These are phyloP conservation scores for Neoboletus subvelutipes DNA, from an alignment of 768 basidiomycete species.

Conservation along the genomic window DNA sequence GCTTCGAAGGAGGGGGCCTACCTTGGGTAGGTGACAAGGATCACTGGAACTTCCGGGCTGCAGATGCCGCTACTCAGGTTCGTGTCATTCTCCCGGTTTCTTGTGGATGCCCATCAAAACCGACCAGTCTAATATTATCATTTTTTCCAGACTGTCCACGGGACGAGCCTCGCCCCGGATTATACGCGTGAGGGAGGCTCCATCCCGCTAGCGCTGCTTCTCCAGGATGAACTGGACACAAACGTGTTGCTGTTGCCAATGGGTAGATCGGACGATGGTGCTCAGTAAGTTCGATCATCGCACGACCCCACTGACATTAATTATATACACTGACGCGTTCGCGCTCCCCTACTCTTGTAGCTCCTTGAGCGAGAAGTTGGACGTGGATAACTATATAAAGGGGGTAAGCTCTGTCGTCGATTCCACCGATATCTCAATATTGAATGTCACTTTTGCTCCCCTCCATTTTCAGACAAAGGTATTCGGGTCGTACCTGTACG, in stretches of 20 bases:
- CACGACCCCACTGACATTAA: too few species aligned
- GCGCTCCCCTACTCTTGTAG: neutral
- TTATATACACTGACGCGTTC: neutral
- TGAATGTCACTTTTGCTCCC: neutral
- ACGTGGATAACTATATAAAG: neutral
- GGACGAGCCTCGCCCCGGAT: neutral
- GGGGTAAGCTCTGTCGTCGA: neutral
- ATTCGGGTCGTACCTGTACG: neutral
- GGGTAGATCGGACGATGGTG: conserved; percentile 90
- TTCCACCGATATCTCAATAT: neutral
- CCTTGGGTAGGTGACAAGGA: neutral
- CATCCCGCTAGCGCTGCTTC: conserved; percentile 84
- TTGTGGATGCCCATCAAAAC: neutral
- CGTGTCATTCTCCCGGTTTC: neutral
- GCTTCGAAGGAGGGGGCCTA: neutral
- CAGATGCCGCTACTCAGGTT: conserved; percentile 23
- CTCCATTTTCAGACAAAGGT: neutral
- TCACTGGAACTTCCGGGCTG: neutral
- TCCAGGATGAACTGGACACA: conserved; percentile 75
- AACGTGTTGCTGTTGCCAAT: conserved; percentile 87
- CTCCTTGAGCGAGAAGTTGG: neutral
- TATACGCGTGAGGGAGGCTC: conserved; percentile 66
- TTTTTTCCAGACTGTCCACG: neutral
- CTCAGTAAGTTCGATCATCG: conserved; percentile 55
- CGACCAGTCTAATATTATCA: neutral